A percentile compares a stretch with the other conserved stretches of the same genome.
These are phyloP conservation scores for Globisporangium polare DNA, from an alignment of 352 stramenopile genomes.

Conservation along the genomic window DNA sequence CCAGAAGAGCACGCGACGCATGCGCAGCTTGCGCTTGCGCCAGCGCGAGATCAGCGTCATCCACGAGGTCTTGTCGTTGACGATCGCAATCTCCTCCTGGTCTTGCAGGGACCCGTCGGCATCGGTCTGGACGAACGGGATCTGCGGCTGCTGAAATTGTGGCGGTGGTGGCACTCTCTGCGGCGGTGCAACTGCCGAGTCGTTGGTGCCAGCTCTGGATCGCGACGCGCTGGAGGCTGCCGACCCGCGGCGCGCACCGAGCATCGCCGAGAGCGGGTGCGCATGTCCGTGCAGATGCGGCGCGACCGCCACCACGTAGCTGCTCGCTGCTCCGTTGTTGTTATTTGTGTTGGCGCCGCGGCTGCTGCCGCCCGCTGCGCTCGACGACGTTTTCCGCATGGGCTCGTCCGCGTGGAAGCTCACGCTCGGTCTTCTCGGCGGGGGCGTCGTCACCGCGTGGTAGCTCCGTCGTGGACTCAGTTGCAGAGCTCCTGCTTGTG, in stretches of 20 bases:
- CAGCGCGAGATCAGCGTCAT: conserved; percentile 26
- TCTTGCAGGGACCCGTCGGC: not conserved
- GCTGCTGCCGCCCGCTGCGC: not conserved
- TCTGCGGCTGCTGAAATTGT: conserved; percentile 15
- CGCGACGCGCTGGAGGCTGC: not conserved
- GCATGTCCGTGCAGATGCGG: conserved; percentile 31
- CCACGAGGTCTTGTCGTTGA: conserved; percentile 27
- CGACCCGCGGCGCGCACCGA: conserved; percentile 23
- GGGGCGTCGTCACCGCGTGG: conserved; percentile 33
- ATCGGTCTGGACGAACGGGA: conserved; percentile 11
- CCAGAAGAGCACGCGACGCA: conserved; percentile 31
- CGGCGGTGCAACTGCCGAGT: conserved; percentile 20
- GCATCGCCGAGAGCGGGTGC: conserved; percentile 39
- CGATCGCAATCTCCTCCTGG: conserved; percentile 6
- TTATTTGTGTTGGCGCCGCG: conserved; percentile 5
- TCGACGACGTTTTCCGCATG: not conserved
- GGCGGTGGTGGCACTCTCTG: not conserved
- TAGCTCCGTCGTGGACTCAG: conserved; percentile 14
- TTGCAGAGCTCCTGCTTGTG: not conserved
- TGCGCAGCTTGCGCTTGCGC: conserved; percentile 18
- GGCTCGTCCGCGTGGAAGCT: conserved; percentile 18
- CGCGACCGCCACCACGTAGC: not conserved
- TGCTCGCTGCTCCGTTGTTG: not conserved
- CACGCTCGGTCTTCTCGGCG: not conserved
- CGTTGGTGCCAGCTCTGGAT: not conserved